Base-by-base conservation (phyloP, 1,284 basidiomycete species). In the Ceratobasidium sp. region DNA sequence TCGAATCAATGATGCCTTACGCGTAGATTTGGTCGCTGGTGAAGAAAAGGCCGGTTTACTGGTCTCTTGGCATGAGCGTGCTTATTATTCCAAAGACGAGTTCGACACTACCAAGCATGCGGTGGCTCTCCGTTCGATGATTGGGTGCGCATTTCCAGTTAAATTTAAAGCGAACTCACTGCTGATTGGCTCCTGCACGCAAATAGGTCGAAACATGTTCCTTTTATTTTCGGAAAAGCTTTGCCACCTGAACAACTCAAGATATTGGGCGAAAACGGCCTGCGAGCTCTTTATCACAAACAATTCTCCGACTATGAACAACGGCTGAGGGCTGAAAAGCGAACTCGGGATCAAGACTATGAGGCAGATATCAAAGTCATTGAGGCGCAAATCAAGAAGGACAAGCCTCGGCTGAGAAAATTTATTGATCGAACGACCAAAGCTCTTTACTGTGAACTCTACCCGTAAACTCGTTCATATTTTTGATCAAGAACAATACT, bases 11-110 rank as follows among this genome's bases (percentile, higher is more conserved):
- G 27, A n/a, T 1, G 24, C 53, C 13, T 29, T 29, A 13, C 24
- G 46, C 3, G 46, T 48, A n/a, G 16, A 24, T 27, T 39, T 71
- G 41, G 54, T 71, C 9, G 39, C 68, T 34, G 68, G 68, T n/a
- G 68, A 71, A 49, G 66, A 71, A 48, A 46, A 48, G 29, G 53
- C 54, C 1, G 68, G 68, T 31, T 19, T 71, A 2, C 5, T 71
- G 22, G 41, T 58, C 8, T 56, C 39, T 13, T 16, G 6, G 14
- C 37, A 24, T 34, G 41, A 65, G 34, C 73, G 62, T 9, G 48
- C 73, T 39, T 34, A 31, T 59, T 2, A 24, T 19, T 6, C 29
- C 19, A 9, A 8, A 16, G n/a, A 59, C 16, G n/a, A n/a, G 14
- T 11, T 31, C 3, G 34, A 27, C 16, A 39, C 43, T 5, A 2